Conservation (phyloP, 2,329 filamentous ascomycete species). For the Cryphonectria nitschkei region DNA sequence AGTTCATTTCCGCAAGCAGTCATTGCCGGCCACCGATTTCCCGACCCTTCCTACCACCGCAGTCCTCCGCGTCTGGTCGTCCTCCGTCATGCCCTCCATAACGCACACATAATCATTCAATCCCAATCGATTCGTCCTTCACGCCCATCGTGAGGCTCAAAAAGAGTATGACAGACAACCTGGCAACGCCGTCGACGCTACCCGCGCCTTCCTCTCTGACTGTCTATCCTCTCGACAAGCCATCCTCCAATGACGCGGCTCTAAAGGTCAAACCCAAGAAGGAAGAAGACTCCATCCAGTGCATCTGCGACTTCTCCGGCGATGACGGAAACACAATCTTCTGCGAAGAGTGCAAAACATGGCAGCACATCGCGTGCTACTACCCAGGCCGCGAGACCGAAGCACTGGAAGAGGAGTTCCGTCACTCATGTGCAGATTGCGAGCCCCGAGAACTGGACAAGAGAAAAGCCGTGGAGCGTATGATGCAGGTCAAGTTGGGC, state of each 20-base stretch:
- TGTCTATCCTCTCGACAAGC: conserved; percentile 45
- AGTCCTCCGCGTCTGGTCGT: conserved; percentile 42
- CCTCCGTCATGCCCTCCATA: conserved; percentile 64
- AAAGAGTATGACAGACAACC: conserved; percentile 67
- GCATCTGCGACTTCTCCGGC: conserved; percentile 90
- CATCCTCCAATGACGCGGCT: conserved; percentile 46
- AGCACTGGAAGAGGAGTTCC: conserved; percentile 67
- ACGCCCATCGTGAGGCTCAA: conserved; percentile 47
- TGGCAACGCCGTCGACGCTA: conserved; percentile 57
- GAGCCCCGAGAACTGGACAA: conserved; percentile 75
- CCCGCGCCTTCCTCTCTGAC: conserved; percentile 59
- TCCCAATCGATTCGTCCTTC: conserved; percentile 43
- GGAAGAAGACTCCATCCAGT: conserved; percentile 90
- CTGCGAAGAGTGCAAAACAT: conserved; percentile 93
- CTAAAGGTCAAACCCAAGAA: conserved; percentile 58
- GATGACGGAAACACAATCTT: conserved; percentile 98
- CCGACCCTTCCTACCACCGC: conserved; percentile 27
- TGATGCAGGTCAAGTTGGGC: conserved; percentile 64
- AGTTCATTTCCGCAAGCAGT: background rate
- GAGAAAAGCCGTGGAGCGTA: conserved; percentile 74
- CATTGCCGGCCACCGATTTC: conserved; percentile 23
- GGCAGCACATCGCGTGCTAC: conserved; percentile 98
- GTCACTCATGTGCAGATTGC: conserved; percentile 90
- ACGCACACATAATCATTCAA: conserved; percentile 52
- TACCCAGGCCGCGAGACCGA: conserved; percentile 75